Evolutionary conservation across 768 basidiomycete genomes (phyloP).

Genomic region (Russula brevipes): DNA sequence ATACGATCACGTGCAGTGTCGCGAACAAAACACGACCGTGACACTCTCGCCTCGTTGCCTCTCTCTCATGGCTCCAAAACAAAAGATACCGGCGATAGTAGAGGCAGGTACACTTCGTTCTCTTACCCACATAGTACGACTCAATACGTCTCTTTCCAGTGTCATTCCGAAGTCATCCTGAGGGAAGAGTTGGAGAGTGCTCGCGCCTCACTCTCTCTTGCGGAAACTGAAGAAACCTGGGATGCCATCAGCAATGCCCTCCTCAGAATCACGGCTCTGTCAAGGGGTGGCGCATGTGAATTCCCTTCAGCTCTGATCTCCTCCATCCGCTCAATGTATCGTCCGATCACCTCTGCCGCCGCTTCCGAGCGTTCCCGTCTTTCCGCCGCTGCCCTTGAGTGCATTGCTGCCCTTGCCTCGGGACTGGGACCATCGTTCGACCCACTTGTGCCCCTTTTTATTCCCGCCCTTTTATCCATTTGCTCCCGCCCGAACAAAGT

Average conservation of each 20-base stretch:
- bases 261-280: constrained; percentile 42
- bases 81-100: constrained; percentile 18
- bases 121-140: not conserved
- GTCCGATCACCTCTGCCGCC: constrained; percentile 53
- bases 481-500: constrained; percentile 78
- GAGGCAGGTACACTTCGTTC: not conserved
- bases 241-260: constrained; percentile 56
- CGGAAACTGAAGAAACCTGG: constrained; percentile 80
- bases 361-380: constrained; percentile 70
- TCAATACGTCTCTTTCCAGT: constrained; percentile 4
- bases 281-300: constrained; percentile 49
- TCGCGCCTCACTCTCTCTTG: constrained; percentile 39
- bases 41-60: not conserved
- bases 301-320: constrained; percentile 47
- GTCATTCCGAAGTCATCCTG: constrained; percentile 22
- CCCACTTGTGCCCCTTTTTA: constrained; percentile 55
- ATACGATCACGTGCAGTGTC: constrained; percentile 22
- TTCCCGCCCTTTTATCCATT: constrained; percentile 62
- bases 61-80: constrained; percentile 20
- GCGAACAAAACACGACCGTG: not conserved
- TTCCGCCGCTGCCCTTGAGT: constrained; percentile 60
- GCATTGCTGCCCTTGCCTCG: constrained; percentile 49
- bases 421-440: constrained; percentile 61
- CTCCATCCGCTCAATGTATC: constrained; percentile 46
- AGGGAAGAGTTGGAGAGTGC: constrained; percentile 28